phyloP scores from a whole-genome alignment of 768 basidiomycete species.

The Lentinula boryana region DNA sequence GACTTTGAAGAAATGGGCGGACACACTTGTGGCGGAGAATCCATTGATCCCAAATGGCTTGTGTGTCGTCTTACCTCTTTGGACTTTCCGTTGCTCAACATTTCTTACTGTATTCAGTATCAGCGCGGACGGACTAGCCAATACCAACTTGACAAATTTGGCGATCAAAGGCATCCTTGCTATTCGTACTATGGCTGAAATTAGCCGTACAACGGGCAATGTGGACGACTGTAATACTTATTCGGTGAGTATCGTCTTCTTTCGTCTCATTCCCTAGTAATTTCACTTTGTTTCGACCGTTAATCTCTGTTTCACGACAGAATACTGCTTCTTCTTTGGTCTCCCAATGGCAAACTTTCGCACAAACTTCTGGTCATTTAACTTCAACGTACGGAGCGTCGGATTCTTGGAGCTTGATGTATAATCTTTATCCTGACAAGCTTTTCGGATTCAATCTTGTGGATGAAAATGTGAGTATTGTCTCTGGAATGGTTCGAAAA shows the following conservation, averaged over 20 bases:
- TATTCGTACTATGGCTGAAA: slow-evolving; percentile 10
- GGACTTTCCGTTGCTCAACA: background rate
- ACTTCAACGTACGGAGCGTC: slow-evolving; percentile 7
- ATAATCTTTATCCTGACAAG: slow-evolving; percentile 41
- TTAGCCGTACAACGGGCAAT: background rate
- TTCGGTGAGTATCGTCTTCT: background rate
- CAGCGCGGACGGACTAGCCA: slow-evolving; percentile 1
- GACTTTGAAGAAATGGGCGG: slow-evolving; percentile 3
- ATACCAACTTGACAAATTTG: slow-evolving; percentile 10
- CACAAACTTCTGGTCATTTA: slow-evolving; percentile 1
- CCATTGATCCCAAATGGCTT: slow-evolving; percentile 7
- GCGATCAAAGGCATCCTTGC: slow-evolving; percentile 12
- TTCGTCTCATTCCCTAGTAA: background rate
- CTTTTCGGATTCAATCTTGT: slow-evolving; percentile 22
- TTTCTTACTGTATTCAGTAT: background rate
- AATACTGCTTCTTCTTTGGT: background rate
- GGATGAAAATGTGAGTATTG: background rate
- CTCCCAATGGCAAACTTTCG: slow-evolving; percentile 6
- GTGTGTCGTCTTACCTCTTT: background rate
- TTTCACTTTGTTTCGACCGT: background rate
- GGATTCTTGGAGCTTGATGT: slow-evolving; percentile 28
- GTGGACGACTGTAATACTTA: background rate
- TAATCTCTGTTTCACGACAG: background rate
- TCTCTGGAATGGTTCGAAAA: background rate
- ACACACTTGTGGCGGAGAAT: background rate